Base-by-base conservation (phyloP, 179 eudicot species). In the Actinidia polygama region DNA sequence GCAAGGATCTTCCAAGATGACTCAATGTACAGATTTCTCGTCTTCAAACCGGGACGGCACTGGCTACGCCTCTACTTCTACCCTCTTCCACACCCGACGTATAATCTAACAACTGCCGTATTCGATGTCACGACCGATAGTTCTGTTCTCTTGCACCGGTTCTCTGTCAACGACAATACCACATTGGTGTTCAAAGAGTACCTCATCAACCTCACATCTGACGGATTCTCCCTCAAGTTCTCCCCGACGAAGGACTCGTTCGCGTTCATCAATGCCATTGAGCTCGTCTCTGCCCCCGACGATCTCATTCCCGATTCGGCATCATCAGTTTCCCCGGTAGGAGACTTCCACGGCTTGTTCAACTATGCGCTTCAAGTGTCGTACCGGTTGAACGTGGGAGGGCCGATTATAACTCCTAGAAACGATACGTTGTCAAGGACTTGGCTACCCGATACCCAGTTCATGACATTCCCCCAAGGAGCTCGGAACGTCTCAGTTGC, bases 231-330 rank as follows among this genome's bases (percentile, higher is more conserved):
- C 63, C 86, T 96, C 19, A 90, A 88, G 59, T 90, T 96, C 81
- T 85, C 94, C 11, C 98, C 99, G 3, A 78, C 90, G 85, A 90
- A 83, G 71, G 90, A 90, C 54, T 96, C 99, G 7, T 73, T 86
- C 18, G 98, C 96, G 0, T 96, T 96, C 81, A 79, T 96, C 79
- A 96, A 96, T 66, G 97, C 96, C 7, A 92, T 96, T 50, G 98
- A 94, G 90, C 80, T 96, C 24, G 86, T 94, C 64, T 93, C 99
- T 3, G 90, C 93, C 50, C 98, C 98, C 0, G 76, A 89, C 6
- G 77, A 85, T 53, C 91, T 96, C 74, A 81, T 93, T 21, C 19
- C 91, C 0, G 90, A 95, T 85, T 86, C 90, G 0, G 94, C 97
- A 58, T 83, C 92, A 1, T 36, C 88, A 0, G 79, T 91, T 24